Base-by-base conservation (phyloP, 331 rosid genomes). In the Malus hybrid region DNA sequence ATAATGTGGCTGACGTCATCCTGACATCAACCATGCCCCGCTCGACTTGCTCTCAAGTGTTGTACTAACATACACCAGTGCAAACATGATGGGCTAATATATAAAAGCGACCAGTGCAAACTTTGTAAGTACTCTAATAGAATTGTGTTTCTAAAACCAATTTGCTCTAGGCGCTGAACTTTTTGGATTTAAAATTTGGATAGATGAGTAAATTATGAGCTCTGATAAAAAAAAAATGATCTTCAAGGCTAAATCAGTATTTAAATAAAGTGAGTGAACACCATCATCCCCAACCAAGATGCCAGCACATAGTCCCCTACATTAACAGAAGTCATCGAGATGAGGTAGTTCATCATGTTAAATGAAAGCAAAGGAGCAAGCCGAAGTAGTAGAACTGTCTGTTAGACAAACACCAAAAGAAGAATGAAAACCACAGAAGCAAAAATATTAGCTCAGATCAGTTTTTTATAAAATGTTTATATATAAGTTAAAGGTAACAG, bases 261-360 rank as follows among this genome's bases (percentile, higher is more conserved):
- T 27, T 27, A 32, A 22, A 16, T 59, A 54, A 20, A 33, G 16
- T 0, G 60, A 74, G 81, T 39, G 33, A 39, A 28, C 73, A 85
- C 91, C 90, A 88, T 86, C 84, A 85, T 86, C 72, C 88, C 93
- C 71, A 86, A 76, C 90, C 91, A 90, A 50, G 83, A 70, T 71
- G 87, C 85, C 77, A 90, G 70, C 86, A 85, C 63, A 73, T 85
- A 79, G 48, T 85, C 87, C 72, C 84, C 85, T 72, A 86, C 48
- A 64, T 60, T 69, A 60, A 82, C 83, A 66, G 90, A 83, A 80
- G 85, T 76, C 75, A 88, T 86, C 24, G 84, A 80, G 32, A 80
- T 59, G 70, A 86, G 84, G 81, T 85, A 80, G 80, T 85, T 90
- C 85, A 89, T 54, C 85, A 88, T 76, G 76, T 80, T 85, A 75